Conservation (phyloP, 2,329 filamentous ascomycete species). For the Exophiala sideris region DNA sequence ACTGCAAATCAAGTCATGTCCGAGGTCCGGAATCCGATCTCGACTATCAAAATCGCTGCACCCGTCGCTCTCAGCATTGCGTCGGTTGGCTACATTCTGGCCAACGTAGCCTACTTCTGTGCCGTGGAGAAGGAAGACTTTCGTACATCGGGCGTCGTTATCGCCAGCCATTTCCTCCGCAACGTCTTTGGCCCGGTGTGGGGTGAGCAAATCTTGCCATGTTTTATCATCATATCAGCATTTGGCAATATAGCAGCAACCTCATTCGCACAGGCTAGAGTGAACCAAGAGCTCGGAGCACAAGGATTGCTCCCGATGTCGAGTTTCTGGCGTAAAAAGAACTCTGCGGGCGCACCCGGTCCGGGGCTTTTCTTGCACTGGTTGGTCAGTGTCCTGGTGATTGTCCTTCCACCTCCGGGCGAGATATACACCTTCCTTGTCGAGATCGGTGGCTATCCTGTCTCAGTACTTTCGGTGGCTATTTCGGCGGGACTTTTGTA, state of each 20-base stretch:
- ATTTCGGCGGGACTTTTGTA: slow-evolving; percentile 50
- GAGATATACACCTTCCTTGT: slow-evolving; percentile 64
- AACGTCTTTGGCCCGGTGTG: slow-evolving; percentile 49
- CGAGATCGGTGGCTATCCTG: slow-evolving; percentile 34
- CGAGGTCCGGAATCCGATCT: slow-evolving; percentile 55
- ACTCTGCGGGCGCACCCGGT: slow-evolving; percentile 63
- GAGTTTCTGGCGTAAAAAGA: slow-evolving; percentile 65
- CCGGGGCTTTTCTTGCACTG: slow-evolving; percentile 61
- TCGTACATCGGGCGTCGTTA: slow-evolving; percentile 51
- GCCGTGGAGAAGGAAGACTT: slow-evolving; percentile 57
- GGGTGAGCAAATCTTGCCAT: slow-evolving; percentile 42
- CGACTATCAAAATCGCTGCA: slow-evolving; percentile 56
- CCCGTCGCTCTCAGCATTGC: slow-evolving; percentile 54
- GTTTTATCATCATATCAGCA: slow-evolving; percentile 52
- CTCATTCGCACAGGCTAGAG: slow-evolving; percentile 52
- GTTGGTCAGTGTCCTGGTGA: slow-evolving; percentile 61
- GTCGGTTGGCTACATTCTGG: slow-evolving; percentile 54
- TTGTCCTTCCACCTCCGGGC: slow-evolving; percentile 63
- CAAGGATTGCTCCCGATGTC: slow-evolving; percentile 65
- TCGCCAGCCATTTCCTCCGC: slow-evolving; percentile 57
- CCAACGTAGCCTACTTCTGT: slow-evolving; percentile 59
- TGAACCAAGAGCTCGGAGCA: slow-evolving; percentile 63
- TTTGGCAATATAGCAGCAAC: slow-evolving; percentile 58
- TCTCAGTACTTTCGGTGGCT: slow-evolving; percentile 32
- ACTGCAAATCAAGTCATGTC: slow-evolving; percentile 57